Evolutionary conservation across 352 stramenopile species (phyloP).

Genomic region (Phytophthora pistaciae): DNA sequence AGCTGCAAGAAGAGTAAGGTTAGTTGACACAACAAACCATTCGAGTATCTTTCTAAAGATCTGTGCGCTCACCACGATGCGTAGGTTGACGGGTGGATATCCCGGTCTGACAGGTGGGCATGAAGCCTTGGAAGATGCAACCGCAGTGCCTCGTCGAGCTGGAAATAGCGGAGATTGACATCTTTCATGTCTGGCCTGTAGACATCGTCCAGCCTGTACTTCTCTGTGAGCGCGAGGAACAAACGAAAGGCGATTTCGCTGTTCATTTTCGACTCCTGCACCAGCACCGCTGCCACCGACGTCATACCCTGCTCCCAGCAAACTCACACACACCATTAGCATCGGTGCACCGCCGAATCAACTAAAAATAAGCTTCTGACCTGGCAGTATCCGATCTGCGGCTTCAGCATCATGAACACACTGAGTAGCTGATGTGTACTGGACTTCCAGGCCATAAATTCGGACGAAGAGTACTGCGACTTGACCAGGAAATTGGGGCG

Average conservation of each 20-base stretch:
- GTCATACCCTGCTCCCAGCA: slow-evolving; percentile 50
- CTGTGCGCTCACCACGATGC: slow-evolving; percentile 45
- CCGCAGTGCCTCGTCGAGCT: slow-evolving; percentile 55
- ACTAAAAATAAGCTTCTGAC: slow-evolving; percentile 13
- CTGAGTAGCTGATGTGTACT: slow-evolving; percentile 50
- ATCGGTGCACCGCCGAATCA: background rate
- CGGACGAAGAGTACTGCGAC: slow-evolving; percentile 33
- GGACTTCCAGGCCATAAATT: slow-evolving; percentile 49
- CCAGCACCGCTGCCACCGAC: slow-evolving; percentile 46
- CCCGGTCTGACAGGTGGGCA: slow-evolving; percentile 50
- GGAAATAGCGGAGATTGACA: slow-evolving; percentile 60
- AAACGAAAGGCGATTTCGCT: slow-evolving; percentile 57
- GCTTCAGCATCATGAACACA: slow-evolving; percentile 56
- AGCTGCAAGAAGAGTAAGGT: too few species aligned
- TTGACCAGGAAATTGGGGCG: slow-evolving; percentile 32
- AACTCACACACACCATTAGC: slow-evolving; percentile 1
- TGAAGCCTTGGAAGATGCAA: slow-evolving; percentile 50
- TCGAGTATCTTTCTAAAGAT: background rate
- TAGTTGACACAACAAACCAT: too few species aligned
- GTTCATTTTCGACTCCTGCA: slow-evolving; percentile 58
- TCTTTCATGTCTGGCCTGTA: slow-evolving; percentile 63
- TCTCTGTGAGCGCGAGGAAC: slow-evolving; percentile 60
- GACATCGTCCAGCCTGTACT: slow-evolving; percentile 57
- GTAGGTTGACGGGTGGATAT: slow-evolving; percentile 60
- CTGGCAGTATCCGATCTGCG: slow-evolving; percentile 65